Evolutionary conservation across 2,329 filamentous ascomycete genomes (phyloP).

Genomic region (Shiraia sp.): DNA sequence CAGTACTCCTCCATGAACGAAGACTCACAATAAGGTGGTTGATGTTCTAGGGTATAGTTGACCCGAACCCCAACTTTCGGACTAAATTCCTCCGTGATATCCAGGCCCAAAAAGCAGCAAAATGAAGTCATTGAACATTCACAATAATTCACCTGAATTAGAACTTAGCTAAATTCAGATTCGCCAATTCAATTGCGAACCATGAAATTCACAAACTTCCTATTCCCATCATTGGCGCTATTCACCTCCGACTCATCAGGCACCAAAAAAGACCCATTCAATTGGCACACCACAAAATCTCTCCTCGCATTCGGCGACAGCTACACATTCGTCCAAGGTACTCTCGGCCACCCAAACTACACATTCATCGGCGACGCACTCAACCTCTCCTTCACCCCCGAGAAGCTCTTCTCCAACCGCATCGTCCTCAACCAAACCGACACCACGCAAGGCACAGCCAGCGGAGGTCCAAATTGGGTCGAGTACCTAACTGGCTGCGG

Average conservation of each 20-base stretch:
- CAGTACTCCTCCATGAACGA: too few species aligned
- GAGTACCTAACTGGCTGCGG: conserved; percentile 59
- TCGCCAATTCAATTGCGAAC: background rate
- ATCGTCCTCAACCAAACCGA: conserved; percentile 58
- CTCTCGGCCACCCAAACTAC: conserved; percentile 54
- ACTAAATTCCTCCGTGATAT: conserved; percentile 17
- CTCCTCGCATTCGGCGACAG: conserved; percentile 56
- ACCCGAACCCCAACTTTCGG: conserved; percentile 10
- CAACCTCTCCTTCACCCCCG: conserved; percentile 51
- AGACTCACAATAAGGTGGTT: too few species aligned
- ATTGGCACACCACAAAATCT: conserved; percentile 23
- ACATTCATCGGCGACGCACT: conserved; percentile 60
- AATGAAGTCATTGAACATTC: background rate
- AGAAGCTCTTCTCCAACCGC: conserved; percentile 50
- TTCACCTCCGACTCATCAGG: conserved; percentile 1
- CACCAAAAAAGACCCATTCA: conserved; percentile 8
- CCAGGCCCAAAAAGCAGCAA: background rate
- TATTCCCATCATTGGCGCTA: conserved; percentile 4
- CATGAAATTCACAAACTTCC: conserved; percentile 13
- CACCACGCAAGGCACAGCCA: conserved; percentile 45
- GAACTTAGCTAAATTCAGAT: too few species aligned
- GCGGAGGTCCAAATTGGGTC: conserved; percentile 60
- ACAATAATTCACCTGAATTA: background rate
- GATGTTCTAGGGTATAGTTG: too few species aligned
- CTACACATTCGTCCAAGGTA: conserved; percentile 60